Conservation (phyloP, 495 filamentous ascomycete genomes). For the Annulohypoxylon nitens region DNA sequence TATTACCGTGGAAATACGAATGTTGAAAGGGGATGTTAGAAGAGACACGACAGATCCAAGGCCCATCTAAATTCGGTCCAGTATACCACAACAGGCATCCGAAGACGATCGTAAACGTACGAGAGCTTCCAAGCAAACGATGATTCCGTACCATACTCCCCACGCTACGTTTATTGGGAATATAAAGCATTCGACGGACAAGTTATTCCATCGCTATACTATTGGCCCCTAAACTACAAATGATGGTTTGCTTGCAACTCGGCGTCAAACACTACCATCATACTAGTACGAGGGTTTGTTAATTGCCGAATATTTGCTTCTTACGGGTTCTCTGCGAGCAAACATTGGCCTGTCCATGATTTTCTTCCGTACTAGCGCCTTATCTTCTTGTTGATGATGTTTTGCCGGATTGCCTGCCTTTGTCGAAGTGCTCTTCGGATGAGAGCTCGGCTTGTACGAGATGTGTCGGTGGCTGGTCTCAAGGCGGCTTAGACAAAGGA, state of each 20-base stretch:
- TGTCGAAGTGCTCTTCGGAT: not conserved
- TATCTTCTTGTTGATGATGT: not conserved
- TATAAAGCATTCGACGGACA: not conserved
- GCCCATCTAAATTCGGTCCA: conserved; percentile 29
- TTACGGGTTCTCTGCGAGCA: conserved; percentile 2
- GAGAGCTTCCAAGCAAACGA: conserved; percentile 14
- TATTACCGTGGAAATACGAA: not conserved
- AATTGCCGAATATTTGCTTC: conserved; percentile 1
- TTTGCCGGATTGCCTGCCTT: conserved; percentile 1
- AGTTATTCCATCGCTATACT: conserved; percentile 4
- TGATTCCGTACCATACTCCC: not conserved
- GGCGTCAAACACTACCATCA: conserved; percentile 9
- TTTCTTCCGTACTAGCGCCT: not conserved
- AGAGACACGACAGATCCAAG: not conserved
- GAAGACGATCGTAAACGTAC: conserved; percentile 2
- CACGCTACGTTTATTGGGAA: not conserved
- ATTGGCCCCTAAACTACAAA: not conserved
- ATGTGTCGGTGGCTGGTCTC: not conserved
- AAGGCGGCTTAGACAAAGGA: not conserved
- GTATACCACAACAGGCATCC: conserved; percentile 11
- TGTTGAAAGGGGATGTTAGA: not conserved
- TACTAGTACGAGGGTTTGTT: conserved; percentile 12
- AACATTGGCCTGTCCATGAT: conserved; percentile 19
- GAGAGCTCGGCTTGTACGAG: not conserved
- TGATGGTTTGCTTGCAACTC: conserved; percentile 31